phyloP scores from a whole-genome alignment of 225 moss, liverwort and hornwort genomes.

The Takakia lepidozioides region DNA sequence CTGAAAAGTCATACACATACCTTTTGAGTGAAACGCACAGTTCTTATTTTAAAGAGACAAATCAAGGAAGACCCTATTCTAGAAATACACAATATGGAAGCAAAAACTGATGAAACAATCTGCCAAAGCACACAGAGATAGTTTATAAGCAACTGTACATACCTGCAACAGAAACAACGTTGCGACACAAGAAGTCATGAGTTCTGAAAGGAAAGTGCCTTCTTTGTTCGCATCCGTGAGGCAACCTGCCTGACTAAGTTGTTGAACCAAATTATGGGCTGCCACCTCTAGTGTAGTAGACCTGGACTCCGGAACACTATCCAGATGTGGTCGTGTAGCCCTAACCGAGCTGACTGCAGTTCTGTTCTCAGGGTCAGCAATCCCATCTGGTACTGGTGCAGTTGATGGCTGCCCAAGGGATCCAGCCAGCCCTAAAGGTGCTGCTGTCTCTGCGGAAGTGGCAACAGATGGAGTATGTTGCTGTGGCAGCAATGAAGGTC shows the following conservation, averaged over 20 bases:
- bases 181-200: slow-evolving; percentile 91
- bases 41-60: too few species aligned
- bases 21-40: too few species aligned
- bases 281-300: slow-evolving; percentile 29
- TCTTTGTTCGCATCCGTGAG: slow-evolving; percentile 39
- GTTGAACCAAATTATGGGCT: slow-evolving; percentile 30
- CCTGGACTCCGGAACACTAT: slow-evolving; percentile 26
- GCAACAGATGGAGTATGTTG: slow-evolving; percentile 24
- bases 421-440: slow-evolving; percentile 21
- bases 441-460: slow-evolving; percentile 19
- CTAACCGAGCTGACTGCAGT: slow-evolving; percentile 42
- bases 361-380: slow-evolving; percentile 43
- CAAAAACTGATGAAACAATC: too few species aligned
- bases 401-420: slow-evolving; percentile 53
- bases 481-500: slow-evolving; percentile 12
- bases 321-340: slow-evolving; percentile 17
- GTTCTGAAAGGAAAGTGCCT: slow-evolving; percentile 41
- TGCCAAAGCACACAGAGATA: too few species aligned
- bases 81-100: too few species aligned
- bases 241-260: slow-evolving; percentile 18
- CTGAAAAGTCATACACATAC: too few species aligned
- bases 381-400: slow-evolving; percentile 47
- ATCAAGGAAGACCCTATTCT: too few species aligned
- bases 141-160: too few species aligned
- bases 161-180: slow-evolving; percentile 98